Percentiles rank a stretch among this genome's conserved stretches.
These are phyloP conservation scores for Lipomyces oligophaga DNA, from an alignment of 805 yeast species.

Conservation along the genomic window DNA sequence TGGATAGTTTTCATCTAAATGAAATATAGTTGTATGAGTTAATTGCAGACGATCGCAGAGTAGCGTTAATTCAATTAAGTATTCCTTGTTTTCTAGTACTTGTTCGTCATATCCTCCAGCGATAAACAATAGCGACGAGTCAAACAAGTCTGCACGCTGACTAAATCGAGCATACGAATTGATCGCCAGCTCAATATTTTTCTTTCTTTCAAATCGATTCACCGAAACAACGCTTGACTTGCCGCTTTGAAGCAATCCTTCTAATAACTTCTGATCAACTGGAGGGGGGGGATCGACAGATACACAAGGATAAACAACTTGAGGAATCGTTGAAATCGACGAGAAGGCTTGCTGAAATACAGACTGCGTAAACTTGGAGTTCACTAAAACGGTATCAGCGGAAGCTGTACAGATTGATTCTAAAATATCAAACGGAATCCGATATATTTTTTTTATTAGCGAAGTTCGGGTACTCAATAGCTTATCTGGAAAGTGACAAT, in stretches of 20 bases:
- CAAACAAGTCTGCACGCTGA: conserved; percentile 40
- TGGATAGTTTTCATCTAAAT: conserved; percentile 34
- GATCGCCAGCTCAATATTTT: conserved; percentile 75
- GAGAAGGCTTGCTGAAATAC: conserved; percentile 65
- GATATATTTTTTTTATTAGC: conserved; percentile 56
- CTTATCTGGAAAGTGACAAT: conserved; percentile 96
- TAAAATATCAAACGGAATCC: conserved; percentile 76
- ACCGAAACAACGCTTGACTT: conserved; percentile 54
- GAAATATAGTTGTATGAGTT: conserved; percentile 46
- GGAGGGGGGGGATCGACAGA: neutral
- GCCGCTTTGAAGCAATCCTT: neutral
- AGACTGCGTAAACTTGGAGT: conserved; percentile 74
- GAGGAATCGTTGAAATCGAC: conserved; percentile 39
- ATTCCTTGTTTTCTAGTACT: conserved; percentile 70
- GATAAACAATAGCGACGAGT: conserved; percentile 50
- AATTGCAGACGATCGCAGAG: conserved; percentile 48
- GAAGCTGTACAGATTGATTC: conserved; percentile 77
- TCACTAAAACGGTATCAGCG: conserved; percentile 80
- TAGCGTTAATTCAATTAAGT: conserved; percentile 56
- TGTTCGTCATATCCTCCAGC: conserved; percentile 93
- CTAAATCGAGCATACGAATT: conserved; percentile 53
- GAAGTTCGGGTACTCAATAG: conserved; percentile 56
- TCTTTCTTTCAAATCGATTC: conserved; percentile 85
- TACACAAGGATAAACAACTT: conserved; percentile 77
- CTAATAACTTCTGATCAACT: neutral